A percentile compares a stretch with the other conserved stretches of the same genome.
phyloP scores from a whole-genome alignment of 805 yeast species.

The Saccharomyces eubayanus region DNA sequence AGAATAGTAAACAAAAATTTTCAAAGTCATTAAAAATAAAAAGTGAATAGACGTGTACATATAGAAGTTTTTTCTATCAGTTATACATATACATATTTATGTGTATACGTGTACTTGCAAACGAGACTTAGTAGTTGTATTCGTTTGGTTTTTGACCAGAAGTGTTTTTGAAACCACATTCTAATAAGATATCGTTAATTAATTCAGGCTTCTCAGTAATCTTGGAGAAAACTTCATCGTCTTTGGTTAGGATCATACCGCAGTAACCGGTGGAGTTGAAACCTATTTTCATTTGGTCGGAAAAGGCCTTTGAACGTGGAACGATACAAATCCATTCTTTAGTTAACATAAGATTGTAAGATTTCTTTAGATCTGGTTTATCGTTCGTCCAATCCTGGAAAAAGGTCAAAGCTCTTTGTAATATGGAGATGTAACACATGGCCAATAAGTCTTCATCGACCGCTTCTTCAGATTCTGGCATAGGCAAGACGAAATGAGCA shows the following conservation, averaged over 20 bases:
- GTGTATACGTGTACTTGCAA: not conserved
- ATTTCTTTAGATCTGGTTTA: slow-evolving; percentile 33
- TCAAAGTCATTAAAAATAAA: not conserved
- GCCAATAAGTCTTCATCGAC: slow-evolving; percentile 55
- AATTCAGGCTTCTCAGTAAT: slow-evolving; percentile 40
- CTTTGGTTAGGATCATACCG: slow-evolving; percentile 72
- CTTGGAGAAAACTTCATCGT: slow-evolving; percentile 44
- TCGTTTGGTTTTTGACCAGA: slow-evolving; percentile 46
- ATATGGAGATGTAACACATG: slow-evolving; percentile 59
- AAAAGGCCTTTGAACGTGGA: slow-evolving; percentile 59
- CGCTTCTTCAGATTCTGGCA: slow-evolving; percentile 39
- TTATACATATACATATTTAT: not conserved
- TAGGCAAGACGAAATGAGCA: slow-evolving; percentile 73
- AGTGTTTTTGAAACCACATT: slow-evolving; percentile 55
- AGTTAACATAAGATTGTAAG: slow-evolving; percentile 79
- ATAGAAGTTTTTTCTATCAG: not conserved
- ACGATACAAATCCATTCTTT: slow-evolving; percentile 75
- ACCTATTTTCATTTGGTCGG: slow-evolving; percentile 37
- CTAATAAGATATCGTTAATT: slow-evolving; percentile 42
- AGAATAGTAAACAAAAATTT: not conserved
- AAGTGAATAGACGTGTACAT: not conserved
- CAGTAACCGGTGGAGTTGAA: slow-evolving; percentile 75
- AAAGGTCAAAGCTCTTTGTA: slow-evolving; percentile 63
- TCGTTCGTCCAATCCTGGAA: slow-evolving; percentile 42
- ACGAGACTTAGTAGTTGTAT: slow-evolving; percentile 42